These are phyloP conservation scores for Daphne laureola DNA, from an alignment of 441 rosid genomes.

Conservation along the genomic window DNA sequence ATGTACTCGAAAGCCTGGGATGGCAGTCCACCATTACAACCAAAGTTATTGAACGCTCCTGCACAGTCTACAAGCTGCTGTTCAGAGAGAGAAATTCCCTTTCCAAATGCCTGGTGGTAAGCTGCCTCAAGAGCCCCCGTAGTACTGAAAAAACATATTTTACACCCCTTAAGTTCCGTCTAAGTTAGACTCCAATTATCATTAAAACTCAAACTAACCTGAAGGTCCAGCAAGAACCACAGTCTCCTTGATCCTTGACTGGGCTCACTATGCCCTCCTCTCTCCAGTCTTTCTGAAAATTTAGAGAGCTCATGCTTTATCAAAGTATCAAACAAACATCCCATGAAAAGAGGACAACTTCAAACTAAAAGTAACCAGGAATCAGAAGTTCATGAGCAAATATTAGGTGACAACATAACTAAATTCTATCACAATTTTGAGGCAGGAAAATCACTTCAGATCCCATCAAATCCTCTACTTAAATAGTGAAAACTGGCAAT, in stretches of 20 bases:
- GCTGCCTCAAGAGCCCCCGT: constrained; percentile 99
- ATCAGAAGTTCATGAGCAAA: too few relatives aligned
- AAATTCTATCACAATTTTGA: too few relatives aligned
- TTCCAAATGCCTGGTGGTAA: constrained; percentile 86
- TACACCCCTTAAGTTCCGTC: too few relatives aligned
- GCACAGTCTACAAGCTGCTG: constrained; percentile 99
- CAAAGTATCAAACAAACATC: too few relatives aligned
- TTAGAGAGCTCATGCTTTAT: too few relatives aligned
- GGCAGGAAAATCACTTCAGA: too few relatives aligned
- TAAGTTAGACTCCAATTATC: not conserved
- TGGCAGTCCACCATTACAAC: constrained; percentile 92
- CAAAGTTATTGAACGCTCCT: constrained; percentile 71
- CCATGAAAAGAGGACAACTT: too few relatives aligned
- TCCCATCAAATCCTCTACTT: too few relatives aligned
- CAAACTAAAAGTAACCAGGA: too few relatives aligned
- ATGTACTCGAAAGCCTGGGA: constrained; percentile 96
- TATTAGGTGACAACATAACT: too few relatives aligned
- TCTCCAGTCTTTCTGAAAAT: constrained; percentile 89
- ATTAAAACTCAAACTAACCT: constrained; percentile 35
- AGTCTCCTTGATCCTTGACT: constrained; percentile 75
- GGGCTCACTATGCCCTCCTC: constrained; percentile 79
- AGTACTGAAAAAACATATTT: constrained; percentile 37
- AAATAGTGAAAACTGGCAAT: too few relatives aligned
- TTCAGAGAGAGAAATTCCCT: constrained; percentile 77
- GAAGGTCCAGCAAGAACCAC: constrained; percentile 99